Conservation (phyloP, 495 filamentous ascomycete genomes). For the Trichoderma orchidacearum region DNA sequence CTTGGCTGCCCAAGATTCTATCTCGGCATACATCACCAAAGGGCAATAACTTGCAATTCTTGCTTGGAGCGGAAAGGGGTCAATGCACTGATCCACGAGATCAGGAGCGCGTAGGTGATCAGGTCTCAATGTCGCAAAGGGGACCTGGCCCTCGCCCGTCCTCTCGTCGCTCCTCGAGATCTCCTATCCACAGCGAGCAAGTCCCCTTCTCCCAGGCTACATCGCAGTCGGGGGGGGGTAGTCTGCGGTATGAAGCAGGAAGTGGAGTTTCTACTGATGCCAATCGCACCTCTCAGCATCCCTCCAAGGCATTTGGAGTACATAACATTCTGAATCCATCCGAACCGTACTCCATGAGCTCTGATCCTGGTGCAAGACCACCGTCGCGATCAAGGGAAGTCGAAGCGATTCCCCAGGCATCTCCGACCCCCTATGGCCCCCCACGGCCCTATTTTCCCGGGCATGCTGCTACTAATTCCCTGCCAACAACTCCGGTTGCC, state of each 20-base stretch:
- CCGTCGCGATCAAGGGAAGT: not conserved
- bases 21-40: not conserved
- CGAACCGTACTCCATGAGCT: conserved; percentile 11
- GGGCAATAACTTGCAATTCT: not conserved
- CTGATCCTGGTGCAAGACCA: not conserved
- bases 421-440: not conserved
- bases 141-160: conserved; percentile 32
- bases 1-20: not conserved
- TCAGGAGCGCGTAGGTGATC: conserved; percentile 38
- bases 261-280: conserved; percentile 4
- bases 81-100: conserved; percentile 40
- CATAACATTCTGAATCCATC: conserved; percentile 38
- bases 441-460: conserved; percentile 5
- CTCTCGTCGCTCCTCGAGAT: conserved; percentile 18
- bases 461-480: conserved; percentile 11
- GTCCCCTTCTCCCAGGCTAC: conserved; percentile 9
- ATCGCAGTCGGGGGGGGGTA: not conserved
- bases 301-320: conserved; percentile 29
- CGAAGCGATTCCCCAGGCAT: not conserved
- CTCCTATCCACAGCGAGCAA: conserved; percentile 12
- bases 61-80: conserved; percentile 12
- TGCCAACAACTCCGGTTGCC: conserved; percentile 14
- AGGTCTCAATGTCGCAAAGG: conserved; percentile 48
- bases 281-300: conserved; percentile 8
- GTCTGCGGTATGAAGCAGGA: not conserved